phyloP scores from a whole-genome alignment of 352 stramenopile genomes.

The Pythium sukuiense region DNA sequence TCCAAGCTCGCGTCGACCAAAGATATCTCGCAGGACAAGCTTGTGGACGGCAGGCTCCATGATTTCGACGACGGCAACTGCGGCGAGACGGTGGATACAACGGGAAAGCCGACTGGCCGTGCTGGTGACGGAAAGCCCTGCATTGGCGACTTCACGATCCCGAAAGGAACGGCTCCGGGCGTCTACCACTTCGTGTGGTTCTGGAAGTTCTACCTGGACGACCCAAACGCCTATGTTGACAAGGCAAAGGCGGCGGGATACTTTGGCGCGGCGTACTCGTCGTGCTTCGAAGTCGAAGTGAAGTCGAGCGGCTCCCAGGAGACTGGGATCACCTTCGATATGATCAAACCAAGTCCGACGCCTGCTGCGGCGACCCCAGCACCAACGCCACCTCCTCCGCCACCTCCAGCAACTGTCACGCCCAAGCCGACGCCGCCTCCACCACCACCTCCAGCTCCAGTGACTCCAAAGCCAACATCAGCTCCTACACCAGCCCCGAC shows the following conservation, averaged over 20 bases:
- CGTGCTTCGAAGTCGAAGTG: conserved; percentile 70
- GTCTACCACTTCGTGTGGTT: conserved; percentile 75
- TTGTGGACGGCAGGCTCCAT: conserved; percentile 45
- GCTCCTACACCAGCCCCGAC: conserved; percentile 10
- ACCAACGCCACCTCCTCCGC: background rate
- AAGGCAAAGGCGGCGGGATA: conserved; percentile 49
- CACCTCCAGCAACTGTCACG: background rate
- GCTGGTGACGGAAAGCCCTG: conserved; percentile 64
- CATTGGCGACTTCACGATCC: conserved; percentile 52
- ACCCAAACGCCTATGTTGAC: conserved; percentile 49
- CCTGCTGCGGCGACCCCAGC: conserved; percentile 8
- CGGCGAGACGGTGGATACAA: conserved; percentile 47
- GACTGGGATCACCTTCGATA: background rate
- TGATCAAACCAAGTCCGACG: background rate
- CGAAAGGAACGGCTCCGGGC: conserved; percentile 38
- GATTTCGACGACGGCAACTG: conserved; percentile 67
- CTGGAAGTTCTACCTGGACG: conserved; percentile 67
- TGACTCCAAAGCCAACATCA: conserved; percentile 8
- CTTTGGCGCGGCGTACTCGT: conserved; percentile 66
- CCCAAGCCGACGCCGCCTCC: conserved; percentile 1
- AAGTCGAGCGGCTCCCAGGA: conserved; percentile 16
- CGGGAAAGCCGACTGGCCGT: conserved; percentile 44
- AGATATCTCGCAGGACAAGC: conserved; percentile 48
- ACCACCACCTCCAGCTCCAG: background rate
- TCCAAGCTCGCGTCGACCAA: conserved; percentile 41